A percentile compares a stretch with the other conserved stretches of the same genome.
Evolutionary conservation across 495 filamentous ascomycete genomes (phyloP).

Genomic region (Pyrenopolyporus hunteri): DNA sequence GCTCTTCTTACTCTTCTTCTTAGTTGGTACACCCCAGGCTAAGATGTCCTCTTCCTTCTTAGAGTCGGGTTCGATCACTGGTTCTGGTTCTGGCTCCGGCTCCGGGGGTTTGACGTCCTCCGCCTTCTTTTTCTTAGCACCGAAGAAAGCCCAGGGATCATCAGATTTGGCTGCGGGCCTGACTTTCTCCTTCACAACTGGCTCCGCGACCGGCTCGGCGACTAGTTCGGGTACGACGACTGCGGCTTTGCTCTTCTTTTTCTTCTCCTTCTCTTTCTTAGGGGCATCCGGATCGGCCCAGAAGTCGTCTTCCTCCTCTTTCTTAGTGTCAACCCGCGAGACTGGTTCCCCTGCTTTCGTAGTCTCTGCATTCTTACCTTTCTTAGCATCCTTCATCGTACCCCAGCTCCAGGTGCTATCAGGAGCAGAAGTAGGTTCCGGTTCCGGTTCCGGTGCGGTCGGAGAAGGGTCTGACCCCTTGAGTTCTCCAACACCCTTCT

Average conservation of each 20-base stretch:
- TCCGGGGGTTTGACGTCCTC: neutral
- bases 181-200: neutral
- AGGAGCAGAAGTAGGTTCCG: conserved; percentile 21
- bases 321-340: neutral
- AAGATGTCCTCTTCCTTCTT: conserved; percentile 20
- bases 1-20: conserved; percentile 32
- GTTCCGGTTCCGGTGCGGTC: conserved; percentile 21
- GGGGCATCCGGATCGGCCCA: neutral
- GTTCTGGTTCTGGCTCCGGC: conserved; percentile 24
- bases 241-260: neutral
- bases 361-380: conserved; percentile 19
- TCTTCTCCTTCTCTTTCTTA: neutral
- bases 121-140: neutral
- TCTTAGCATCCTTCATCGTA: conserved; percentile 25
- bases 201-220: too few relatives aligned
- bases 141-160: neutral
- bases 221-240: neutral
- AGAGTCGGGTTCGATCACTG: conserved; percentile 20
- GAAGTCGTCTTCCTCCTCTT: neutral
- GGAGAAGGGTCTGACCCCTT: conserved; percentile 25
- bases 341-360: conserved; percentile 1
- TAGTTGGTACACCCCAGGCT: conserved; percentile 1
- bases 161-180: neutral
- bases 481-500: conserved; percentile 36
- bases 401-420: conserved; percentile 21